Evolutionary conservation across 257 asterid species (phyloP).

Genomic region (Lithospermum erythrorhizon): DNA sequence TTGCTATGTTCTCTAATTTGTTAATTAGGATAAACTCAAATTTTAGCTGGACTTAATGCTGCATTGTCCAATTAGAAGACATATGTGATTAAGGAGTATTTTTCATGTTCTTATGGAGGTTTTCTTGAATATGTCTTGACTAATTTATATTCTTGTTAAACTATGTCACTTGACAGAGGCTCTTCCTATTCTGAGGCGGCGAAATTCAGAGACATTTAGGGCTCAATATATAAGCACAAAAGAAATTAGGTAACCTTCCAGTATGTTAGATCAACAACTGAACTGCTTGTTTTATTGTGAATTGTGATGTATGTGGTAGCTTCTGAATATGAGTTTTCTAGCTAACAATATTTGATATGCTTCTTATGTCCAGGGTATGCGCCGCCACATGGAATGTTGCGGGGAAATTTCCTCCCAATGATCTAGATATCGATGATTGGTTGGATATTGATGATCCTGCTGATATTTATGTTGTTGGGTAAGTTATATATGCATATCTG

Average conservation of each 20-base stretch:
- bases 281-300: not conserved
- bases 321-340: not conserved
- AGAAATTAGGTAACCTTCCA: conserved; percentile 56
- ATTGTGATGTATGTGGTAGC: not conserved
- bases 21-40: no score
- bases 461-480: conserved; percentile 89
- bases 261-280: not conserved
- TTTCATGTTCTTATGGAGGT: not conserved
- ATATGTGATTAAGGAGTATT: no score
- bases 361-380: conserved; percentile 19
- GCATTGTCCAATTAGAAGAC: not conserved
- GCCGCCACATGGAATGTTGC: conserved; percentile 83
- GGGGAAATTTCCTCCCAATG: conserved; percentile 61
- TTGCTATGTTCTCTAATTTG: no score
- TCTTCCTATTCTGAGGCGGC: conserved; percentile 60
- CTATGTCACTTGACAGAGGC: conserved; percentile 30
- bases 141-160: conserved; percentile 1
- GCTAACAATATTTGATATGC: not conserved
- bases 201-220: conserved; percentile 88
- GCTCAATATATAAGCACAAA: conserved; percentile 72
- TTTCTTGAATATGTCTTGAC: not conserved
- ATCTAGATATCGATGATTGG: conserved; percentile 73
- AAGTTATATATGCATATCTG: conserved; percentile 13
- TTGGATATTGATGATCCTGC: conserved; percentile 68
- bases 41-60: no score